Evolutionary conservation across 805 yeast genomes (phyloP).

Genomic region (Pichia deserticola): DNA sequence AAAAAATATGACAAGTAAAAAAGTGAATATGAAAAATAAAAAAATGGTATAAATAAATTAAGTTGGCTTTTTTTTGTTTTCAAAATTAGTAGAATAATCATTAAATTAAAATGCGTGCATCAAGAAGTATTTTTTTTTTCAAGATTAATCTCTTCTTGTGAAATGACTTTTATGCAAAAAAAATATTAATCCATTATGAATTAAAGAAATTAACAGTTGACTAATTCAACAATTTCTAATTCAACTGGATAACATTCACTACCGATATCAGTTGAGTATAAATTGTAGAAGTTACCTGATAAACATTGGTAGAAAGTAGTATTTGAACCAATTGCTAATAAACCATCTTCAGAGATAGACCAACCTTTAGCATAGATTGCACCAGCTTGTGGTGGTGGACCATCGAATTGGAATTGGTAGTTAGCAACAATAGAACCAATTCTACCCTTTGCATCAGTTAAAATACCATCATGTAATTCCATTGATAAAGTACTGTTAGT

Average conservation of each 20-base stretch:
- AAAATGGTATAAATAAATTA: neutral
- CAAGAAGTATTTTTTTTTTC: too few species aligned
- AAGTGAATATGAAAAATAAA: neutral
- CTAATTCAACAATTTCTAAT: constrained; percentile 38
- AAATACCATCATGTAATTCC: constrained; percentile 33
- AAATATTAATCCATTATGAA: too few species aligned
- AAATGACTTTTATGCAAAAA: too few species aligned
- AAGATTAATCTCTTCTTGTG: too few species aligned
- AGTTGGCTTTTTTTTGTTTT: neutral
- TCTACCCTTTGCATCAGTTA: constrained; percentile 44
- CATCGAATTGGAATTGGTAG: constrained; percentile 61
- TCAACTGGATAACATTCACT: constrained; percentile 39
- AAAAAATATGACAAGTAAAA: neutral
- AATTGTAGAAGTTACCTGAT: constrained; percentile 53
- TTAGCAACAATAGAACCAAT: constrained; percentile 54
- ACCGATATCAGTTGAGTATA: constrained; percentile 43
- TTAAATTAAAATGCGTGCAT: too few species aligned
- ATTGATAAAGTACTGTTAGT: constrained; percentile 35
- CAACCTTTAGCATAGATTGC: constrained; percentile 46
- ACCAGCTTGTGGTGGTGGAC: constrained; percentile 60
- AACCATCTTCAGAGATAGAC: constrained; percentile 38
- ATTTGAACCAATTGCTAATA: constrained; percentile 43
- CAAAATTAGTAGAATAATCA: too few species aligned
- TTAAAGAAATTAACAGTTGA: constrained; percentile 30
- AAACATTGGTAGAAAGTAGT: constrained; percentile 46